Conservation (phyloP, 2,329 filamentous ascomycete genomes). For the Apiospora arundinis region DNA sequence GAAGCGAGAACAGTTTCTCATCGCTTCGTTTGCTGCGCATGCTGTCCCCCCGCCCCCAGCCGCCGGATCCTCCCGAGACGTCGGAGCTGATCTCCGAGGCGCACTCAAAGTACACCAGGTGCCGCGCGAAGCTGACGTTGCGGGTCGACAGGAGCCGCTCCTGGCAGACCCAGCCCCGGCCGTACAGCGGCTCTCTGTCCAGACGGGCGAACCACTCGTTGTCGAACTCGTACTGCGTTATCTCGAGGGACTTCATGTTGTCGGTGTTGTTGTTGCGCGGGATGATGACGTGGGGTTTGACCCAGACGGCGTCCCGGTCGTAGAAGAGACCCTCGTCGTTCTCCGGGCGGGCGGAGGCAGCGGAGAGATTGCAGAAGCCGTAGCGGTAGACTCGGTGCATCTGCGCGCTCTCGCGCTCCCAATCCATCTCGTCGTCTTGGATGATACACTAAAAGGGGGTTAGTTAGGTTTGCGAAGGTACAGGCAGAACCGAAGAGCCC, state of each 20-base stretch:
- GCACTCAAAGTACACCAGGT: conserved; percentile 3
- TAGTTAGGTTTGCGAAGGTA: neutral
- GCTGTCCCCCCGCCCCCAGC: neutral
- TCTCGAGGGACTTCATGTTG: too few species aligned
- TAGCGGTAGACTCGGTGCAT: conserved; percentile 4
- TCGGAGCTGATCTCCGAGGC: conserved; percentile 1
- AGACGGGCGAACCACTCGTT: neutral
- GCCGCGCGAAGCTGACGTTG: neutral
- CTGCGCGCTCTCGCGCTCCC: neutral
- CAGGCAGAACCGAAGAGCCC: neutral
- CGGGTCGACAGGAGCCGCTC: neutral
- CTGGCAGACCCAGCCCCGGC: conserved; percentile 9
- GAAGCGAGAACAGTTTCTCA: neutral
- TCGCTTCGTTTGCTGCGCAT: neutral
- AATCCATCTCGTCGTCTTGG: neutral
- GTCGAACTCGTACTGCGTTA: neutral
- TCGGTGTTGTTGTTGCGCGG: neutral
- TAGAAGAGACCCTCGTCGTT: neutral
- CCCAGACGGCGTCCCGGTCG: neutral
- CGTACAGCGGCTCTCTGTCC: neutral
- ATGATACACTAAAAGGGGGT: neutral
- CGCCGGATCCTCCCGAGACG: neutral
- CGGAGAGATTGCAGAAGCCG: neutral
- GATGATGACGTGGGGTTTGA: neutral
- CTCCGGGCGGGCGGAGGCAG: neutral